Evolutionary conservation across 352 stramenopile genomes (phyloP).

Genomic region (Saprolegnia parasitica): DNA sequence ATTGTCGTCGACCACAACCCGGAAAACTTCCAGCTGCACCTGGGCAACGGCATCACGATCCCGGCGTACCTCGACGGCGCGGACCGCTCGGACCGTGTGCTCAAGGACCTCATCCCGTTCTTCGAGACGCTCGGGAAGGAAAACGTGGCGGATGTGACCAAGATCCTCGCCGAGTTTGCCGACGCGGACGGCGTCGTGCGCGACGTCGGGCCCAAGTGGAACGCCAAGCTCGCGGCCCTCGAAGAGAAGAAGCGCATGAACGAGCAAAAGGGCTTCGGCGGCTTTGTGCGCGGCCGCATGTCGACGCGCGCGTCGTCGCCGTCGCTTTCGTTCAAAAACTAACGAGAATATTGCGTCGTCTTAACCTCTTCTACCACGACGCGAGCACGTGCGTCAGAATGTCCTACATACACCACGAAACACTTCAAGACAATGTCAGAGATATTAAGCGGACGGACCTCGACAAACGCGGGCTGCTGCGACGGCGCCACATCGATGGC

Average conservation of each 20-base stretch:
- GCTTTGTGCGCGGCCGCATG: slow-evolving; percentile 73
- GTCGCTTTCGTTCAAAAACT: neutral
- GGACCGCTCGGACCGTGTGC: slow-evolving; percentile 70
- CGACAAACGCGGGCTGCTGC: slow-evolving; percentile 53
- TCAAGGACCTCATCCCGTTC: slow-evolving; percentile 82
- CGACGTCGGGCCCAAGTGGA: slow-evolving; percentile 71
- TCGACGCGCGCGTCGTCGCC: slow-evolving; percentile 45
- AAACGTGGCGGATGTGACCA: slow-evolving; percentile 68
- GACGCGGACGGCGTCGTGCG: slow-evolving; percentile 76
- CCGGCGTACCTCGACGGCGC: slow-evolving; percentile 72
- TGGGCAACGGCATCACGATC: slow-evolving; percentile 78
- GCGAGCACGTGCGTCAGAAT: neutral
- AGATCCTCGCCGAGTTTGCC: slow-evolving; percentile 70
- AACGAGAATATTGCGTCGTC: neutral
- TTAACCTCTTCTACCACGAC: neutral
- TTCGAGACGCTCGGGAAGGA: slow-evolving; percentile 75
- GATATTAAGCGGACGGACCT: slow-evolving; percentile 36
- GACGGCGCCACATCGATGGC: slow-evolving; percentile 53
- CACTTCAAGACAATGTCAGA: too few species aligned
- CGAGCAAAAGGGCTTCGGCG: slow-evolving; percentile 76
- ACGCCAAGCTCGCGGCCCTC: slow-evolving; percentile 64
- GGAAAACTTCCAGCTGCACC: slow-evolving; percentile 73
- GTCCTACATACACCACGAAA: too few species aligned
- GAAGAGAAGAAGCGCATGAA: slow-evolving; percentile 79
- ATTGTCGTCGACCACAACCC: slow-evolving; percentile 83